Conservation (phyloP, 2,329 filamentous ascomycete species). For the Epicoccum nigrum region DNA sequence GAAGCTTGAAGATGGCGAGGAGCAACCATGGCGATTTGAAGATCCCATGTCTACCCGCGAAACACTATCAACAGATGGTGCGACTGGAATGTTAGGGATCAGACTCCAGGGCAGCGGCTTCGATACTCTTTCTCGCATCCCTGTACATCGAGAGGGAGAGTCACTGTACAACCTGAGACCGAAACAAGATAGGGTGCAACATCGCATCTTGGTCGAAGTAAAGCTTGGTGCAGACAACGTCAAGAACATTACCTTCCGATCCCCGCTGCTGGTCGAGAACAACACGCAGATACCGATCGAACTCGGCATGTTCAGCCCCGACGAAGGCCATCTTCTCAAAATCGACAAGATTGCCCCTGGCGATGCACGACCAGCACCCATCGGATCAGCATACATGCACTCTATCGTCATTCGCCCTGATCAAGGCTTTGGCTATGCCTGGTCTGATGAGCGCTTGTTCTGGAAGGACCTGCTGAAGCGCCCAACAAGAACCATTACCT, state of each 20-base stretch:
- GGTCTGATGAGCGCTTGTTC: conserved; percentile 87
- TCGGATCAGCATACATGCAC: conserved; percentile 90
- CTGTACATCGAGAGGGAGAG: conserved; percentile 93
- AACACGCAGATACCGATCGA: conserved; percentile 96
- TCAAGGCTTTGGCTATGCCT: conserved; percentile 94
- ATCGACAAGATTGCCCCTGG: conserved; percentile 97
- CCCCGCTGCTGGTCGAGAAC: conserved; percentile 90
- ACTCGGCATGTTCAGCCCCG: conserved; percentile 84
- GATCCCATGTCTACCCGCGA: conserved; percentile 97
- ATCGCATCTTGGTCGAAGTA: conserved; percentile 90
- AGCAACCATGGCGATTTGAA: conserved; percentile 95
- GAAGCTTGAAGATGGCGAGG: conserved; percentile 84
- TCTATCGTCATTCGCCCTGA: conserved; percentile 87
- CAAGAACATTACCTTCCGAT: conserved; percentile 96
- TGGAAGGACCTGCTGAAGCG: conserved; percentile 90
- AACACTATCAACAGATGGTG: conserved; percentile 82
- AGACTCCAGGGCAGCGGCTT: conserved; percentile 93
- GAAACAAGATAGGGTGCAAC: conserved; percentile 81
- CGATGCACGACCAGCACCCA: conserved; percentile 85
- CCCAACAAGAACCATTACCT: conserved; percentile 86
- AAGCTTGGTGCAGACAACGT: conserved; percentile 92
- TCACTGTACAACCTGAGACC: conserved; percentile 87
- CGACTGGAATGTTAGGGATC: conserved; percentile 78
- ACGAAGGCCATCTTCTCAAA: conserved; percentile 89
- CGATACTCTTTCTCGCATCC: conserved; percentile 84